Base-by-base conservation (phyloP, 345 rosid species). In the Pseudoturritis turrita region DNA sequence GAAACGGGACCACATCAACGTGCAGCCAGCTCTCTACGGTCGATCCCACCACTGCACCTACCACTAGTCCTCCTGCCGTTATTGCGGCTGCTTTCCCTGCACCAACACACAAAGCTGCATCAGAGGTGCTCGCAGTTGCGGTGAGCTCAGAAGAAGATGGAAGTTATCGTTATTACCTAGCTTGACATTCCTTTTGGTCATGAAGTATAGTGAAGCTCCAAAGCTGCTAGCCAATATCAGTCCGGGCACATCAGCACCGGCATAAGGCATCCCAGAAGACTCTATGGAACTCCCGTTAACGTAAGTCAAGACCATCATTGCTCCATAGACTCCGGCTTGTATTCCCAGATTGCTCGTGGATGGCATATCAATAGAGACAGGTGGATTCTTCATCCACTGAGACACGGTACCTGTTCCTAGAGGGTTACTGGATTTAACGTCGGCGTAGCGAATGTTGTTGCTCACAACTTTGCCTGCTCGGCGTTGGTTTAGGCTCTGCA, bases 31-130 rank as follows among this genome's bases (percentile, higher is more conserved):
- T 91, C 87, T 95, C 96, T 7, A 88, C 81, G 3, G 96, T 88
- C 6, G 99, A 88, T 60, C 99, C 99, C 73, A 88, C 89, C 68
- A 87, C 94, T 2, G 96, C 99, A 54, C 99, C 99, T n/a, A 87
- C 94, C 68, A 87, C 90, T 53, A 95, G 88, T 56, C 99, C 99
- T 37, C 98, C 97, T 23, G 87, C 65, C 3, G 97, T 87, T 49
- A 91, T 86, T 33, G 83, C 78, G n/a, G 87, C 83, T 29, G 99
- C 96, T 80, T 95, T 95, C 44, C 99, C 97, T 95, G 88, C 73
- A 79, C 37, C 72, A 58, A 58, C 33, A 58, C 22, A 53, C 18
- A 22, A 31, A 73, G 18, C 57, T 9, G 44, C 45, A 22, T 62
- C 13, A 62, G 64, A 26, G 75, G 25, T 15, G 50, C 6, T 26